Conservation (phyloP, 805 yeast genomes). For the Candida manassasensis region DNA sequence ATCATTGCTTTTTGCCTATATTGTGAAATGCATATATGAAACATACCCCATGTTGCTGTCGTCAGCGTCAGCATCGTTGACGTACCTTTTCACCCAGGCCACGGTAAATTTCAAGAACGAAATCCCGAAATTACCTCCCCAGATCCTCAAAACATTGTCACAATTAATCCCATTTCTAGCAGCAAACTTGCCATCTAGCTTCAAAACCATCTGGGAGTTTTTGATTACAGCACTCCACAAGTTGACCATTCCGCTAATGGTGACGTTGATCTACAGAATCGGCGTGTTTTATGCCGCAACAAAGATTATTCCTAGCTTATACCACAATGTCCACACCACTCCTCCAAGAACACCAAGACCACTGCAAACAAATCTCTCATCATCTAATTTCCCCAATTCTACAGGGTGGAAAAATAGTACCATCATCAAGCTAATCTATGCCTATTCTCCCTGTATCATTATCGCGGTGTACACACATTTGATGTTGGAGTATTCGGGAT, state of each 20-base stretch:
- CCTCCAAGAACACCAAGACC: conserved; percentile 40
- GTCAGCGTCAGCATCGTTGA: conserved; percentile 30
- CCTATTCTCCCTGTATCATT: conserved; percentile 89
- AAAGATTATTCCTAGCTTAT: conserved; percentile 81
- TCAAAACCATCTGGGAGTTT: conserved; percentile 52
- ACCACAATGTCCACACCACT: conserved; percentile 31
- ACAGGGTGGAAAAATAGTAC: conserved; percentile 15
- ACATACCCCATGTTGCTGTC: conserved; percentile 84
- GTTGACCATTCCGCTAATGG: conserved; percentile 72
- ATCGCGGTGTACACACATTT: conserved; percentile 94
- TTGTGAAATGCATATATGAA: conserved; percentile 89
- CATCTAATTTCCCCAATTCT: conserved; percentile 17
- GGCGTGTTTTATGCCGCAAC: conserved; percentile 89
- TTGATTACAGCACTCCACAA: conserved; percentile 51
- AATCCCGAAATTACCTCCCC: conserved; percentile 34
- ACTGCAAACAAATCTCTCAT: conserved; percentile 14
- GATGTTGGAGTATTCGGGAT: conserved; percentile 83
- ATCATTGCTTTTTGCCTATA: conserved; percentile 80
- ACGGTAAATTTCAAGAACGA: conserved; percentile 30
- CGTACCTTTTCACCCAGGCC: conserved; percentile 30
- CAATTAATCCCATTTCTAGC: conserved; percentile 41
- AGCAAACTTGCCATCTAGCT: conserved; percentile 49
- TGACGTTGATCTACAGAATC: conserved; percentile 80
- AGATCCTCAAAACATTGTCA: conserved; percentile 29
- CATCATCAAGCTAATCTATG: conserved; percentile 58